These are phyloP conservation scores for Hyaloscypha bicolor DNA, from an alignment of 495 filamentous ascomycete genomes.

Conservation along the genomic window DNA sequence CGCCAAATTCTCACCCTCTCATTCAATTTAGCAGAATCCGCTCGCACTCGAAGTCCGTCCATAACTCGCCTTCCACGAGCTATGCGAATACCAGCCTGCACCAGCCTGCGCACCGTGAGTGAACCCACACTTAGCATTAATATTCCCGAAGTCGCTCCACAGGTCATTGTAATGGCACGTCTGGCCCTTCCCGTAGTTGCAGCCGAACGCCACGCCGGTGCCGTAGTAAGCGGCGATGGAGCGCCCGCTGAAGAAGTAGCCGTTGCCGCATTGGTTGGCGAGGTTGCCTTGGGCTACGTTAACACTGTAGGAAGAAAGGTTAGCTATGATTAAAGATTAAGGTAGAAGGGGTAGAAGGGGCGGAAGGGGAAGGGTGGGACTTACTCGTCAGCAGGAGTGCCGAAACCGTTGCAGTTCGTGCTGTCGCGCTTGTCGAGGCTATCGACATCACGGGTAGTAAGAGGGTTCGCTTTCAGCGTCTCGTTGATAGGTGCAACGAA, in stretches of 20 bases:
- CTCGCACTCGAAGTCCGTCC: background rate
- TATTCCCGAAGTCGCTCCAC: background rate
- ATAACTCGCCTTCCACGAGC: slow-evolving; percentile 2
- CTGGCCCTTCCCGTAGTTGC: slow-evolving; percentile 1
- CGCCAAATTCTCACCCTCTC: too few species aligned
- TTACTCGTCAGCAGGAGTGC: background rate
- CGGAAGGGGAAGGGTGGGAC: background rate
- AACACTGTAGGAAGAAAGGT: background rate
- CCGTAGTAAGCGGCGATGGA: background rate
- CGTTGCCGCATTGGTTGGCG: slow-evolving; percentile 3
- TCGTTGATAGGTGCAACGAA: background rate
- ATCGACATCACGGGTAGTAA: background rate
- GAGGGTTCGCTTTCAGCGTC: background rate
- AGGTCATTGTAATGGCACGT: background rate
- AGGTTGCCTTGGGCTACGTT: slow-evolving; percentile 7
- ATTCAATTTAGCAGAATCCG: background rate
- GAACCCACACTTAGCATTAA: background rate
- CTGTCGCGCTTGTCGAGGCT: background rate
- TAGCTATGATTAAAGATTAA: background rate
- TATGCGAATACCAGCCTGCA: background rate
- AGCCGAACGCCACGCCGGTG: background rate
- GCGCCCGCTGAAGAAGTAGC: background rate
- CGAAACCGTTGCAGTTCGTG: background rate
- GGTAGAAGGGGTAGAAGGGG: background rate
- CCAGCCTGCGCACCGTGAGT: background rate